A percentile compares a stretch with the other conserved stretches of the same genome.
These are phyloP conservation scores for Ephemerocybe angulata DNA, from an alignment of 768 basidiomycete genomes.

Conservation along the genomic window DNA sequence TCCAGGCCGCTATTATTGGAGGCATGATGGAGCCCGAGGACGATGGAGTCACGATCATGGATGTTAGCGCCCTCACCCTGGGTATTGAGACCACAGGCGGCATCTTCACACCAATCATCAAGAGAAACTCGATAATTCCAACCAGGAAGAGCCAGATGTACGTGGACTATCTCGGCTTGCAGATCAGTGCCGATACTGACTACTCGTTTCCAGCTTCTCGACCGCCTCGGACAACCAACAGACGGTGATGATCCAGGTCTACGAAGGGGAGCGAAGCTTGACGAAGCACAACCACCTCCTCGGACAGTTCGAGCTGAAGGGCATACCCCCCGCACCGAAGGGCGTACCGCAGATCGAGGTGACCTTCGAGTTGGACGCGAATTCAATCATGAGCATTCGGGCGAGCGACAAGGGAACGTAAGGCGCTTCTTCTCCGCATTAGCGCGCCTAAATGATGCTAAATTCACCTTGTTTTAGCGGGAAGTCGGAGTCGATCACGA, in stretches of 20 bases:
- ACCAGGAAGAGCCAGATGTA: slow-evolving; percentile 97
- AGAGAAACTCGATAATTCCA: slow-evolving; percentile 97
- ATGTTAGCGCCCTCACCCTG: slow-evolving; percentile 85
- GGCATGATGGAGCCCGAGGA: slow-evolving; percentile 51
- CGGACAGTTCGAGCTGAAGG: slow-evolving; percentile 91
- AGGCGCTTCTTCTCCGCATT: slow-evolving; percentile 39
- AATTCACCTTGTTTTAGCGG: too few species aligned
- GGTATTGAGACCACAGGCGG: slow-evolving; percentile 99
- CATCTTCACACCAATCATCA: slow-evolving; percentile 96
- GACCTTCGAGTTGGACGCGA: slow-evolving; percentile 91
- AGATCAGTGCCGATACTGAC: neutral
- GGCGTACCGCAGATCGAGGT: slow-evolving; percentile 98
- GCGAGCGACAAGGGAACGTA: slow-evolving; percentile 96
- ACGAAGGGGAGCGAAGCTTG: slow-evolving; percentile 92
- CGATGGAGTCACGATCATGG: slow-evolving; percentile 45
- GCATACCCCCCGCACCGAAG: slow-evolving; percentile 93
- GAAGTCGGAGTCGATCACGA: slow-evolving; percentile 86
- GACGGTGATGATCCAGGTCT: slow-evolving; percentile 95
- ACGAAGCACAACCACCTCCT: slow-evolving; percentile 99
- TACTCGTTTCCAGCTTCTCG: slow-evolving; percentile 46
- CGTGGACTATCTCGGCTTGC: too few species aligned
- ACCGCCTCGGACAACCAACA: slow-evolving; percentile 90
- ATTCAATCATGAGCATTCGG: slow-evolving; percentile 92
- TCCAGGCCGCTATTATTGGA: slow-evolving; percentile 63
- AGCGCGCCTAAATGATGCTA: neutral